A percentile compares a stretch with the other conserved stretches of the same genome.
phyloP scores from a whole-genome alignment of 768 basidiomycete species.

The Hericium rajendrae region DNA sequence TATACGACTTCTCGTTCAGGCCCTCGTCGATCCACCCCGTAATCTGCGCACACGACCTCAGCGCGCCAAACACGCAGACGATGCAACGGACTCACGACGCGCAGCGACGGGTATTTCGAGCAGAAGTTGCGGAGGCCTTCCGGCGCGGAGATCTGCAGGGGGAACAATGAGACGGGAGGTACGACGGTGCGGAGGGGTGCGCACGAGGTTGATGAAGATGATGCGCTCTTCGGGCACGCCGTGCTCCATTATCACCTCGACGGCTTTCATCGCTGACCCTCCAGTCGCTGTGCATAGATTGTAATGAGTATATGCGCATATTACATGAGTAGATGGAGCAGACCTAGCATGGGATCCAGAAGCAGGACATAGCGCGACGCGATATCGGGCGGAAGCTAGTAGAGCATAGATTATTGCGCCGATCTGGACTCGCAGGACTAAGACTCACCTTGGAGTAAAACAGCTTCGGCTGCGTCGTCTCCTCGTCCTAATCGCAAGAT shows the following conservation, averaged over 20 bases:
- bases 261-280: slow-evolving; percentile 95
- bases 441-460: slow-evolving; percentile 73
- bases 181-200: slow-evolving; percentile 13
- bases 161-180: background rate
- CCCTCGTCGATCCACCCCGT: slow-evolving; percentile 95
- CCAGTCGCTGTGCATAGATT: slow-evolving; percentile 59
- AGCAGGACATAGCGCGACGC: slow-evolving; percentile 85
- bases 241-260: slow-evolving; percentile 86
- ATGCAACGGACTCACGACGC: slow-evolving; percentile 41
- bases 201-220: slow-evolving; percentile 86
- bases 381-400: slow-evolving; percentile 87
- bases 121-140: slow-evolving; percentile 84
- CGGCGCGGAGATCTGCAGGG: slow-evolving; percentile 69
- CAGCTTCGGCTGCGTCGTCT: slow-evolving; percentile 85
- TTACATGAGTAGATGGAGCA: slow-evolving; percentile 15
- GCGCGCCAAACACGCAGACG: background rate
- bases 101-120: slow-evolving; percentile 59
- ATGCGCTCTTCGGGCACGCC: slow-evolving; percentile 93
- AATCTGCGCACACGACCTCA: slow-evolving; percentile 38
- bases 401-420: background rate
- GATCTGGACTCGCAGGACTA: background rate
- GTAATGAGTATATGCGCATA: slow-evolving; percentile 12
- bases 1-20: slow-evolving; percentile 84
- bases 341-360: slow-evolving; percentile 96
- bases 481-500: slow-evolving; percentile 65